Evolutionary conservation across 805 yeast genomes (phyloP).

Genomic region (Pichia cephalocereana): DNA sequence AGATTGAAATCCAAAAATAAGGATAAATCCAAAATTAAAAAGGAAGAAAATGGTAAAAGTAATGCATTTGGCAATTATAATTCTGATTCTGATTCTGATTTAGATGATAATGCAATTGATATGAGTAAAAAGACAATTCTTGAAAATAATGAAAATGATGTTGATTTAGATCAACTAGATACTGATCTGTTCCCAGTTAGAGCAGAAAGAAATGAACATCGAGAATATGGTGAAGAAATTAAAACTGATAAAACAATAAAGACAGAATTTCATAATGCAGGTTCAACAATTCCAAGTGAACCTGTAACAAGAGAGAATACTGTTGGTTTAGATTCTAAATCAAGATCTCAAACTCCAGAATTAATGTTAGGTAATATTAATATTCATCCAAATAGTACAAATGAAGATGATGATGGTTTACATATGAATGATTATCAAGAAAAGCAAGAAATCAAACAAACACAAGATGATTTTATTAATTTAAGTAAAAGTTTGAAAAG

Average conservation of each 20-base stretch:
- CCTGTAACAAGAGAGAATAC: constrained; percentile 18
- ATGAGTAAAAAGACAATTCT: constrained; percentile 2
- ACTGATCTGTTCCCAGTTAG: constrained; percentile 61
- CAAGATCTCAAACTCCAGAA: constrained; percentile 1
- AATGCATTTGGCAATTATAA: constrained; percentile 16
- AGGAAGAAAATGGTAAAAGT: constrained; percentile 2
- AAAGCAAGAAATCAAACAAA: constrained; percentile 26
- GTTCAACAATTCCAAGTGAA: constrained; percentile 16
- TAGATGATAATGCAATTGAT: constrained; percentile 21
- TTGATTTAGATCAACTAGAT: constrained; percentile 33
- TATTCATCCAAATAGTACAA: neutral
- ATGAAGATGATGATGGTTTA: constrained; percentile 8
- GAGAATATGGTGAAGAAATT: constrained; percentile 26
- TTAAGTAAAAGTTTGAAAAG: constrained; percentile 9
- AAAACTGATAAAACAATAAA: constrained; percentile 26
- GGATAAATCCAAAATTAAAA: constrained; percentile 5
- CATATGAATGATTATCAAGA: constrained; percentile 24
- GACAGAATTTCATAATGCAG: constrained; percentile 22
- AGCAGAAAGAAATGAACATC: constrained; percentile 45
- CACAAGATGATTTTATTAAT: constrained; percentile 30
- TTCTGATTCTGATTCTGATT: constrained; percentile 26
- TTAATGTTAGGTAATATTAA: constrained; percentile 2
- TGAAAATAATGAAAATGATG: constrained; percentile 9
- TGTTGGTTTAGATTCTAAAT: constrained; percentile 2
- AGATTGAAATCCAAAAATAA: constrained; percentile 7